Base-by-base conservation (phyloP, 2,329 filamentous ascomycete genomes). In the Beauveria rudraprayagi region DNA sequence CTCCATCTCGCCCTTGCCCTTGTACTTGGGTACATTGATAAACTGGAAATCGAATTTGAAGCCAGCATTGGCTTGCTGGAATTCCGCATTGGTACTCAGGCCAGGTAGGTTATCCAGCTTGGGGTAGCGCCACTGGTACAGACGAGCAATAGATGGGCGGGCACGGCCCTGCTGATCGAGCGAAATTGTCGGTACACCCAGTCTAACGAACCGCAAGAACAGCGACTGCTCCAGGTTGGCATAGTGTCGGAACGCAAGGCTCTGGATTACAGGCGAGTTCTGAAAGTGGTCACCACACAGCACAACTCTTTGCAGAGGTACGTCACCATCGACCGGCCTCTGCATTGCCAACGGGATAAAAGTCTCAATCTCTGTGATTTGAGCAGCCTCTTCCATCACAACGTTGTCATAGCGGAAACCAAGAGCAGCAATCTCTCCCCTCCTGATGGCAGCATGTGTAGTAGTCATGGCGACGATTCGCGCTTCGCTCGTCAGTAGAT, bases 401-500 rank as follows among this genome's bases (percentile, higher is more conserved):
- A 99, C 89, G 65, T 96, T 99, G 77, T 97, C 92, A 69, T 99
- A 99, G 67, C 91, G 91, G 75, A 99, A 99, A 17, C 92, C 92
- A n/a, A 97, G 82, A 17, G 84, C 82, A 1, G 91, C 89, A 67
- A 99, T 97, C 69, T 97, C 93, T 65, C 91, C 86, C 64, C 93
- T 83, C 63, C 92, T 86, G 83, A 99, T 99, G 1, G 94, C 94
- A 5, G 94, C 95, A 73, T 99, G 94, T 0, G 95, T 99, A 4
- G 92, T 95, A 19, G 94, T 99, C 95, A 99, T 99, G 62, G 94
- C 95, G 65, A 99, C 88, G 64, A 99, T 94, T 41, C 94, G 88
- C n/a, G 95, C 95, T 75, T 97, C 93, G 69, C 92, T 97, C 6
- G 92, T 89, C 40, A 99, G 83, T 6, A 99, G 84, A 70, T 99